Conservation (phyloP, 495 filamentous ascomycete species). For the Platismatia glauca region DNA sequence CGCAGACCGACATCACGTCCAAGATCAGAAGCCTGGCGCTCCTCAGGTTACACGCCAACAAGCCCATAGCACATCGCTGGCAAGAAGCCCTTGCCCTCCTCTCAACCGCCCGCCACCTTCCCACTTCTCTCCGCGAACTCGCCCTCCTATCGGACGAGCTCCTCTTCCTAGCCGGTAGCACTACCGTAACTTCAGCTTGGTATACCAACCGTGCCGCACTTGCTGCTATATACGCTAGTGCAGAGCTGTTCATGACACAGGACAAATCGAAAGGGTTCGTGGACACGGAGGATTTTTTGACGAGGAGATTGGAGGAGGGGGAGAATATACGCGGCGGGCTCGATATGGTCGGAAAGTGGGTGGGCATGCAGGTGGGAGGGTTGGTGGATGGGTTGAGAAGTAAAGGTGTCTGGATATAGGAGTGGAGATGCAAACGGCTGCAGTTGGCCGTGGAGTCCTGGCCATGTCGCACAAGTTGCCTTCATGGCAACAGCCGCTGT, state of each 20-base stretch:
- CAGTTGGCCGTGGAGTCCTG: not conserved
- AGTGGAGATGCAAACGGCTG: not conserved
- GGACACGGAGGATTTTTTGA: conserved; percentile 73
- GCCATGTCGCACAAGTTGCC: not conserved
- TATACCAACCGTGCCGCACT: conserved; percentile 80
- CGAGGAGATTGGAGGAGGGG: conserved; percentile 64
- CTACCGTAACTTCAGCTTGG: conserved; percentile 73
- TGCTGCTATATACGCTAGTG: conserved; percentile 70
- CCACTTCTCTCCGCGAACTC: conserved; percentile 69
- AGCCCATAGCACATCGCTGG: conserved; percentile 60
- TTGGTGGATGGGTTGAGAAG: conserved; percentile 54
- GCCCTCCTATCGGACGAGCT: conserved; percentile 80
- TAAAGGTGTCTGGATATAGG: conserved; percentile 51
- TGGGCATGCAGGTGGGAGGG: conserved; percentile 64
- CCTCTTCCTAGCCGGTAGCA: conserved; percentile 72
- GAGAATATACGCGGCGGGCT: conserved; percentile 47
- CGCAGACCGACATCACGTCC: conserved; percentile 34
- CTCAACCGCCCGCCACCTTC: conserved; percentile 68
- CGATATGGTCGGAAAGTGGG: conserved; percentile 58
- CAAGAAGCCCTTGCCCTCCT: conserved; percentile 89
- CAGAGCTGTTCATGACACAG: conserved; percentile 88
- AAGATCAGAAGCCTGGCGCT: conserved; percentile 58
- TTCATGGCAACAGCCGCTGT: not conserved
- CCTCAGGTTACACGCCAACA: conserved; percentile 65
- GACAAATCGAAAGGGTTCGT: conserved; percentile 56